A percentile compares a stretch with the other conserved stretches of the same genome.
These are phyloP conservation scores for Mucor mucedo DNA, from an alignment of 371 early-diverging fungal species.

Conservation along the genomic window DNA sequence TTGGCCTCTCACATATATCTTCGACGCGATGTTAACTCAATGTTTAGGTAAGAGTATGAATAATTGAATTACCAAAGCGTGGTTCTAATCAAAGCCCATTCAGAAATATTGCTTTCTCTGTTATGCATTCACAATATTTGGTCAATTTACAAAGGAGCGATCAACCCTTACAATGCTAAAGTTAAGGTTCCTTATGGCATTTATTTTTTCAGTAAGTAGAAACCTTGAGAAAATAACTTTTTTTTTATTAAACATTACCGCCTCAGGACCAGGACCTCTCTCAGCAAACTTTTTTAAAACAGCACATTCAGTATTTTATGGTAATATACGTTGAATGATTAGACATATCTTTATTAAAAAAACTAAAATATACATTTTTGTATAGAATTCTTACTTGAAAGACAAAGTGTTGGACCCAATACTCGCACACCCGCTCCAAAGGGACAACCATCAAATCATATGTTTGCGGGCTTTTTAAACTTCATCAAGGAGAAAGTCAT, in stretches of 20 bases:
- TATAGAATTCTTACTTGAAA: too few relatives aligned
- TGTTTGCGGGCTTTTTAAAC: too few relatives aligned
- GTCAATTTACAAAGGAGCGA: background rate
- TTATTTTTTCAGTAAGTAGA: constrained; percentile 6
- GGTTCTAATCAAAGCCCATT: background rate
- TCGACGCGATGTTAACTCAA: background rate
- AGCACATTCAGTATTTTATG: too few relatives aligned
- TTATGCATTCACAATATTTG: constrained; percentile 6
- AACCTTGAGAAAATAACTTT: background rate
- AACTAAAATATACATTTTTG: too few relatives aligned
- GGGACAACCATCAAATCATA: too few relatives aligned
- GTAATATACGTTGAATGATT: too few relatives aligned
- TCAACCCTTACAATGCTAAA: background rate
- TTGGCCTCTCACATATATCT: background rate
- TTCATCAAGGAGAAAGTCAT: too few relatives aligned
- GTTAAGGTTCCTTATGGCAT: background rate
- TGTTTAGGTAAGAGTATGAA: background rate
- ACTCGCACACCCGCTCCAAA: too few relatives aligned
- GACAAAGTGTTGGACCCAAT: too few relatives aligned
- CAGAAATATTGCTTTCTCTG: background rate
- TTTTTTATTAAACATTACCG: background rate
- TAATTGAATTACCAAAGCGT: background rate
- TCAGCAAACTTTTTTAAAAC: background rate
- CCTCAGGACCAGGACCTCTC: constrained; percentile 12
- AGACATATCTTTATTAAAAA: too few relatives aligned